These are phyloP conservation scores for Peronospora tabacina DNA, from an alignment of 352 stramenopile genomes.

Conservation along the genomic window DNA sequence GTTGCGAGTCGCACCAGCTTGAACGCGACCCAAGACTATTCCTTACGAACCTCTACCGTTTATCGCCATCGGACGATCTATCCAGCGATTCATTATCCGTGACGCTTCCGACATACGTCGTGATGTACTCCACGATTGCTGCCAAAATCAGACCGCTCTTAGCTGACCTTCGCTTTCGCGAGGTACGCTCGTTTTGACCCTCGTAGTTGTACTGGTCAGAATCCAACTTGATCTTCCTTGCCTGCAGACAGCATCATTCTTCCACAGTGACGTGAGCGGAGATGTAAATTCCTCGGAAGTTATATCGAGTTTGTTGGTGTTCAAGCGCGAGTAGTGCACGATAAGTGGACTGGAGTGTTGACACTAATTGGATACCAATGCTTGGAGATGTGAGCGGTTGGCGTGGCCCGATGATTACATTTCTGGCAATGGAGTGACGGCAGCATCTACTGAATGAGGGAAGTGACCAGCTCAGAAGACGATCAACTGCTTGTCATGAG, in stretches of 20 bases:
- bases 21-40: constrained; percentile 46
- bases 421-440: constrained; percentile 8
- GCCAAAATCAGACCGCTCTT: constrained; percentile 45
- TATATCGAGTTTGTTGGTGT: constrained; percentile 62
- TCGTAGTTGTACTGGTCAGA: not conserved
- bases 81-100: constrained; percentile 14
- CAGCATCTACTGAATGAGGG: constrained; percentile 16
- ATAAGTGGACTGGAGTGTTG: constrained; percentile 1
- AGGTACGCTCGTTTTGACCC: constrained; percentile 27
- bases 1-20: constrained; percentile 62
- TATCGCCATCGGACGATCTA: constrained; percentile 22
- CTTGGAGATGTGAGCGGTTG: constrained; percentile 9
- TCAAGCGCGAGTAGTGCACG: constrained; percentile 28
- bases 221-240: constrained; percentile 8
- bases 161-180: constrained; percentile 33
- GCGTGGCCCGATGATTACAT: not conserved
- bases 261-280: constrained; percentile 61
- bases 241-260: constrained; percentile 44
- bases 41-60: constrained; percentile 45
- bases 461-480: constrained; percentile 7
- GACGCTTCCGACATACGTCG: constrained; percentile 52
- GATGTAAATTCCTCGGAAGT: constrained; percentile 57
- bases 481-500: constrained; percentile 8
- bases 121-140: constrained; percentile 54
- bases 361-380: constrained; percentile 13